phyloP scores from a whole-genome alignment of 139 green algal genomes.

The Chlamydomonas sp. region DNA sequence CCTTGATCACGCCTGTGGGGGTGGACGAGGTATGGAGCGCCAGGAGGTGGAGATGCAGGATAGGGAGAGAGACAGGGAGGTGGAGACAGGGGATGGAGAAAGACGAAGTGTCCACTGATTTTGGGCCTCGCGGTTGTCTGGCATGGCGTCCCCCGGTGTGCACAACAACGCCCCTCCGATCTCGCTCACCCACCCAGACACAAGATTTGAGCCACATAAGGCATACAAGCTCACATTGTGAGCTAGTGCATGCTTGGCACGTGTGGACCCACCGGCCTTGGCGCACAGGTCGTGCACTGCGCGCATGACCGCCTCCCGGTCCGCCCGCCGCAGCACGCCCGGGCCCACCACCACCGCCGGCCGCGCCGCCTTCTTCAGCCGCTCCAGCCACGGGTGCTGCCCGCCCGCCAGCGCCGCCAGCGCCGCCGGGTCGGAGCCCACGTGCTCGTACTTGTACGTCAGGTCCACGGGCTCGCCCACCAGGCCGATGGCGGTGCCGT shows the following conservation, averaged over 20 bases:
- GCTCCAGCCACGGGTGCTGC: constrained; percentile 62
- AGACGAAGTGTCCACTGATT: not conserved
- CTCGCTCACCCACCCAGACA: not conserved
- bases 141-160: too few species aligned
- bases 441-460: constrained; percentile 90
- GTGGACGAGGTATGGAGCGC: not conserved
- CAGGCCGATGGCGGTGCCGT: constrained; percentile 59
- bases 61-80: not conserved
- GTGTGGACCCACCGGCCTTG: constrained; percentile 59
- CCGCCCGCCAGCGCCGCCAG: constrained; percentile 75
- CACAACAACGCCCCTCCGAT: too few species aligned
- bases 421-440: constrained; percentile 78
- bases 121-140: too few species aligned
- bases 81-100: not conserved
- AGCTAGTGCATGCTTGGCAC: not conserved
- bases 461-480: constrained; percentile 89
- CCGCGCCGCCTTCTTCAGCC: constrained; percentile 79
- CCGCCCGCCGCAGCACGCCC: constrained; percentile 80
- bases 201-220: not conserved
- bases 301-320: constrained; percentile 84
- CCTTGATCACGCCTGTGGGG: constrained; percentile 77
- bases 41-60: too few species aligned
- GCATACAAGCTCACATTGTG: too few species aligned
- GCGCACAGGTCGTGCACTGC: constrained; percentile 72
- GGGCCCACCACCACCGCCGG: constrained; percentile 93